Conservation (phyloP, 23 red algal genomes). For the Gracilaria vermiculophylla region DNA sequence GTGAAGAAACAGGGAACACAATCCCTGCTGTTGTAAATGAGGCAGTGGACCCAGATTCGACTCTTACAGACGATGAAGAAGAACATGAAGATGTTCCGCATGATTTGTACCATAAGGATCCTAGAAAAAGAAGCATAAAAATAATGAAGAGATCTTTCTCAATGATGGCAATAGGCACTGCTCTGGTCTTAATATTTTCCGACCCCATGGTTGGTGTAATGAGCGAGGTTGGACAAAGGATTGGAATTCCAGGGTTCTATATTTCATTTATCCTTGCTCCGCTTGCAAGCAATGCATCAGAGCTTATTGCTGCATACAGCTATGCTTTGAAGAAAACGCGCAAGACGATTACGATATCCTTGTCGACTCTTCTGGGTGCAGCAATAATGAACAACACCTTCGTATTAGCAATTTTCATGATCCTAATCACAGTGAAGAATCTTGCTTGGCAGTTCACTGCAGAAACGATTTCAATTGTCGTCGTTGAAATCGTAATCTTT, state of each 20-base stretch:
- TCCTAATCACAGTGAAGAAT: slow-evolving; percentile 56
- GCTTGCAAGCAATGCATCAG: slow-evolving; percentile 73
- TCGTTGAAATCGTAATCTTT: slow-evolving; percentile 57
- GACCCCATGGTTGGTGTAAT: slow-evolving; percentile 78
- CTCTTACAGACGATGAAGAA: slow-evolving; percentile 12
- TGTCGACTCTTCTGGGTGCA: slow-evolving; percentile 72
- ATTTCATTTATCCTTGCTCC: slow-evolving; percentile 80
- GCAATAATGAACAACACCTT: slow-evolving; percentile 89
- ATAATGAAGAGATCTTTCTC: slow-evolving; percentile 44
- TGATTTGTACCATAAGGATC: slow-evolving; percentile 65
- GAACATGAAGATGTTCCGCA: slow-evolving; percentile 73
- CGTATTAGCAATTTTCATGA: slow-evolving; percentile 72
- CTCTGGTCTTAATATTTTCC: slow-evolving; percentile 70
- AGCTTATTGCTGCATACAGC: slow-evolving; percentile 61
- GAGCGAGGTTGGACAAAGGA: slow-evolving; percentile 52
- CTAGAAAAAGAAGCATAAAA: slow-evolving; percentile 24
- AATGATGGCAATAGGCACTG: slow-evolving; percentile 68
- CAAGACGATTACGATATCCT: slow-evolving; percentile 73
- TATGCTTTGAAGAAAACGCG: slow-evolving; percentile 75
- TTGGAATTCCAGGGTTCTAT: slow-evolving; percentile 66
- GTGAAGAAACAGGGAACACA: background rate
- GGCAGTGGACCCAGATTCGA: no score
- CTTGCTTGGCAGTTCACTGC: slow-evolving; percentile 79
- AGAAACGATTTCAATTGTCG: slow-evolving; percentile 69
- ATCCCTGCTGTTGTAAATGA: background rate